Evolutionary conservation across 192 early-diverging fungal genomes (phyloP).

Genomic region (Spinellus fusiger): DNA sequence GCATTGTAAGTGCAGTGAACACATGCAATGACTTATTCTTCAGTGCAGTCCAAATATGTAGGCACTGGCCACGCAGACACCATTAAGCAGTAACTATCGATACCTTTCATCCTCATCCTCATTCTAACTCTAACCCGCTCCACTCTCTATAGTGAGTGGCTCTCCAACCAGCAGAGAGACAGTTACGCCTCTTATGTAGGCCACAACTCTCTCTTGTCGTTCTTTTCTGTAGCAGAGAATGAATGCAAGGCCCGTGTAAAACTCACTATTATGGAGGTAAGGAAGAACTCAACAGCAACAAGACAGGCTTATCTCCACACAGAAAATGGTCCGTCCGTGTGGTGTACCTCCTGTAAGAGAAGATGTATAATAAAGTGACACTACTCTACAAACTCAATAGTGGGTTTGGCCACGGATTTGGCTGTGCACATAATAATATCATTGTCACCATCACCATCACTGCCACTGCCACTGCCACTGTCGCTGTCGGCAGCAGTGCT

Average conservation of each 20-base stretch:
- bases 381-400: constrained; percentile 12
- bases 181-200: constrained; percentile 73
- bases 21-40: not conserved
- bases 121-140: no score
- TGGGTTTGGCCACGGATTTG: not conserved
- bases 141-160: constrained; percentile 64
- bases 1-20: constrained; percentile 48
- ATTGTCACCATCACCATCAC: constrained; percentile 12
- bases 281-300: not conserved
- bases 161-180: constrained; percentile 80
- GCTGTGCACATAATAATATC: constrained; percentile 15
- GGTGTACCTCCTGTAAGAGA: constrained; percentile 49
- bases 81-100: constrained; percentile 66
- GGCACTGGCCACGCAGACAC: constrained; percentile 92
- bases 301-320: not conserved
- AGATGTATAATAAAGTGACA: constrained; percentile 35
- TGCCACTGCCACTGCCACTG: constrained; percentile 25
- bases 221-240: constrained; percentile 83
- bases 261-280: constrained; percentile 70
- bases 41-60: constrained; percentile 80
- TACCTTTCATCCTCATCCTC: not conserved
- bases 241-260: constrained; percentile 71
- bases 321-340: constrained; percentile 69
- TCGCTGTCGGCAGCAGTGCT: no score
- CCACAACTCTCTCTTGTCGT: constrained; percentile 71